Evolutionary conservation across 371 early-diverging fungal species (phyloP).

Genomic region (Mortierella sp.): DNA sequence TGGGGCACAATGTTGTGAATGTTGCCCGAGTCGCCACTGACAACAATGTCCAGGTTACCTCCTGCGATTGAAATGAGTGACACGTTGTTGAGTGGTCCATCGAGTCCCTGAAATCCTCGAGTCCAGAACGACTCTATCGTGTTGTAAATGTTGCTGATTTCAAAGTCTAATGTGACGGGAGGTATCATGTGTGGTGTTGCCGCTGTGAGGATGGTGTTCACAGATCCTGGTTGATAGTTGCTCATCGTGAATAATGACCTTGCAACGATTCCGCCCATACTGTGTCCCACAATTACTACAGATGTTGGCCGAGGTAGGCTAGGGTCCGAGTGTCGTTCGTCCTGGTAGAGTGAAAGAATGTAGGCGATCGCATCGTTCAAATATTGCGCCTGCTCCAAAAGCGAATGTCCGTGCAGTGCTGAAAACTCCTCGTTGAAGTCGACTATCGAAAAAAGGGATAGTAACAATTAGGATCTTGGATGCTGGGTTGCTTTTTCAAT

Average conservation of each 20-base stretch:
- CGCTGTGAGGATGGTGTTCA: slow-evolving; percentile 90
- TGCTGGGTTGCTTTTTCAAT: not conserved
- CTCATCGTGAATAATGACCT: slow-evolving; percentile 81
- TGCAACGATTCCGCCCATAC: slow-evolving; percentile 98
- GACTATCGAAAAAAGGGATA: slow-evolving; percentile 61
- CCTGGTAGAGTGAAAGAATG: slow-evolving; percentile 81
- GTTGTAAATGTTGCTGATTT: slow-evolving; percentile 84
- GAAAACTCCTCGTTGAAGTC: slow-evolving; percentile 95
- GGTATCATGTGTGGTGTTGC: slow-evolving; percentile 93
- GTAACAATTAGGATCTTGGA: not conserved
- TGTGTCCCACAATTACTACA: slow-evolving; percentile 91
- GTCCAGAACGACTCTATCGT: slow-evolving; percentile 84
- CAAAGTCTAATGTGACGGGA: slow-evolving; percentile 86
- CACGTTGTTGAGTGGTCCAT: slow-evolving; percentile 64
- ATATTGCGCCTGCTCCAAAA: slow-evolving; percentile 90
- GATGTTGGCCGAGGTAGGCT: slow-evolving; percentile 72
- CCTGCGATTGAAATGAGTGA: slow-evolving; percentile 92
- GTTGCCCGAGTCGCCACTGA: slow-evolving; percentile 86
- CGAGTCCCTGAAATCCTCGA: slow-evolving; percentile 60
- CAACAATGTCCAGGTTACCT: slow-evolving; percentile 90
- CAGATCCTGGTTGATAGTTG: slow-evolving; percentile 82
- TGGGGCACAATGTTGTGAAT: slow-evolving; percentile 80
- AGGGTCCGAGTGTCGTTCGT: slow-evolving; percentile 41
- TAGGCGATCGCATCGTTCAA: slow-evolving; percentile 91
- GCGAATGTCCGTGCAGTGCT: slow-evolving; percentile 86